Percentiles rank a stretch among this genome's conserved stretches.
phyloP scores from a whole-genome alignment of 1,139 yeast genomes.

The Wickerhamiella infanticola region DNA sequence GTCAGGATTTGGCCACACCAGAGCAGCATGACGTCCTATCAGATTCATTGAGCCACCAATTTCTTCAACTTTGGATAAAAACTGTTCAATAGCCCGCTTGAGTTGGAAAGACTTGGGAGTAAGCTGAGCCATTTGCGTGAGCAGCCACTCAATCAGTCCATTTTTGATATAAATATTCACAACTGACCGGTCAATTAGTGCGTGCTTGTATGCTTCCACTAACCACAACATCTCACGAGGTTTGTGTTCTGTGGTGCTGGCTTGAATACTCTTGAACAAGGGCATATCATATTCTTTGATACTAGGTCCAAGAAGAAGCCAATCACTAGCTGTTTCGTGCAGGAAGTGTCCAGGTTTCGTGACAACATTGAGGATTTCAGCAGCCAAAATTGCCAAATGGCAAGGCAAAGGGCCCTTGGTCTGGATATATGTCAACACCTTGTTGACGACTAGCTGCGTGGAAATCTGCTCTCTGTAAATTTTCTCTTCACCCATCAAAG shows the following conservation, averaged over 20 bases:
- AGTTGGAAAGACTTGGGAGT: conserved; percentile 20
- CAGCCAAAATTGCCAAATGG: conserved; percentile 32
- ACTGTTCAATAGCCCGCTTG: conserved; percentile 6
- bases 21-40: conserved; percentile 10
- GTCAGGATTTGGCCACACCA: conserved; percentile 2
- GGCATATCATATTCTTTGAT: conserved; percentile 50
- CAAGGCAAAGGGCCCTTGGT: conserved; percentile 22
- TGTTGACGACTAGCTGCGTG: conserved; percentile 44
- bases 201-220: conserved; percentile 33
- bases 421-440: conserved; percentile 37
- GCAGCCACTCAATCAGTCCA: conserved; percentile 51
- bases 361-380: conserved; percentile 42
- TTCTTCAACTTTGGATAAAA: conserved; percentile 10
- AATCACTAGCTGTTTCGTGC: conserved; percentile 44
- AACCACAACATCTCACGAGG: conserved; percentile 54
- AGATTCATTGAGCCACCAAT: conserved; percentile 10
- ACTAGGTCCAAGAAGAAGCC: conserved; percentile 33
- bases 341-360: conserved; percentile 55
- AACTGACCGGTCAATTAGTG: conserved; percentile 35
- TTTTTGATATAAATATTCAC: conserved; percentile 35
- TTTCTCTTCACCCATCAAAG: conserved; percentile 1
- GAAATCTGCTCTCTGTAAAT: conserved; percentile 43
- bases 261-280: conserved; percentile 34
- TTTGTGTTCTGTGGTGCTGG: conserved; percentile 35
- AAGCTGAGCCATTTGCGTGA: conserved; percentile 33